phyloP scores from a whole-genome alignment of 2,329 filamentous ascomycete species.

The Aspergillus quadrilineatus region DNA sequence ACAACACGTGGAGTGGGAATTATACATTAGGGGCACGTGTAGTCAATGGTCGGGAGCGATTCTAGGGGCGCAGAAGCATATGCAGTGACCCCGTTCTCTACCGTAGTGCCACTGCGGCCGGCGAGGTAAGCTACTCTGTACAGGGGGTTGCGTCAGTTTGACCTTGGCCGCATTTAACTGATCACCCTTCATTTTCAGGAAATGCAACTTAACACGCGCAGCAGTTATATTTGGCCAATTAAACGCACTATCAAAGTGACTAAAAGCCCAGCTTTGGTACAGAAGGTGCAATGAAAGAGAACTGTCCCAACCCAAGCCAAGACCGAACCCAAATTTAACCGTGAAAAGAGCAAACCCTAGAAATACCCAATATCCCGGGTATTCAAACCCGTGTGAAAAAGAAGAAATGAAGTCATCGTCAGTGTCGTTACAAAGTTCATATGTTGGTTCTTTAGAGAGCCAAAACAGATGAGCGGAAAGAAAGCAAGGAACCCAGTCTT shows the following conservation, averaged over 20 bases:
- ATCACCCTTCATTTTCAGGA: background rate
- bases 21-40: background rate
- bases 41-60: background rate
- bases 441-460: background rate
- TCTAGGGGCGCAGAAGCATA: background rate
- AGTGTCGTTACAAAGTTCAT: conserved; percentile 4
- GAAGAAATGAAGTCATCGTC: conserved; percentile 6
- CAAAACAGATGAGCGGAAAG: conserved; percentile 4
- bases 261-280: conserved; percentile 2
- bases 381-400: conserved; percentile 4
- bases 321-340: background rate
- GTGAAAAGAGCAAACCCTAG: conserved; percentile 21
- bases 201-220: background rate
- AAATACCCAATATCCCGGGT: conserved; percentile 7
- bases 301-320: conserved; percentile 9
- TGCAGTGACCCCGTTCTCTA: background rate
- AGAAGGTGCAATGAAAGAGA: conserved; percentile 10
- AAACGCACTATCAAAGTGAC: conserved; percentile 8
- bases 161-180: background rate
- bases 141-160: background rate
- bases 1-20: background rate
- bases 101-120: background rate
- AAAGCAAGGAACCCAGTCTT: conserved; percentile 7
- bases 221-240: conserved; percentile 13
- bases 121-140: background rate